phyloP scores from a whole-genome alignment of 2,329 filamentous ascomycete genomes.

The Pseudocercospora pini-densiflorae region DNA sequence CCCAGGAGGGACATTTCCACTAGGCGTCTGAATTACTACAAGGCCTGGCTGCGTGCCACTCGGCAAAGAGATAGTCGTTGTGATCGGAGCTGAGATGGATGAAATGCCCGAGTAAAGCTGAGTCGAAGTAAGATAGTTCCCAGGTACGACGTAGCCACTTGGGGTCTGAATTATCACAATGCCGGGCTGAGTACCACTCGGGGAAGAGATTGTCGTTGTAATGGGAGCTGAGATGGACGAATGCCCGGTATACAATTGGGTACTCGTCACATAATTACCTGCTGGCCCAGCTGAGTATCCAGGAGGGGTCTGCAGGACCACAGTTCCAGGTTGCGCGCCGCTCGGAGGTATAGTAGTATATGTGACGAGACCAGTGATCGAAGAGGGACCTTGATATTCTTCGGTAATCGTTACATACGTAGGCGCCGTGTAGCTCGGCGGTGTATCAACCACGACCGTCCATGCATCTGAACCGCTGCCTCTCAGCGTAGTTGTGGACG shows the following conservation, averaged over 20 bases:
- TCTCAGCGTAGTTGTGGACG: constrained; percentile 11
- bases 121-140: constrained; percentile 10
- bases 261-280: no score
- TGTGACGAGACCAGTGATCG: constrained; percentile 13
- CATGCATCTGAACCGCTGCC: constrained; percentile 10
- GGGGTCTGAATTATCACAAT: constrained; percentile 16
- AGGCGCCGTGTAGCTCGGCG: not conserved
- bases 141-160: not conserved
- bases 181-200: not conserved
- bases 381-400: constrained; percentile 14
- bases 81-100: constrained; percentile 5
- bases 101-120: constrained; percentile 6
- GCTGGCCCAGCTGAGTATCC: no score
- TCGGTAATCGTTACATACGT: constrained; percentile 10
- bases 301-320: not conserved
- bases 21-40: constrained; percentile 14
- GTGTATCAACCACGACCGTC: constrained; percentile 4
- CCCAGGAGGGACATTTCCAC: constrained; percentile 4
- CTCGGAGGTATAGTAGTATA: constrained; percentile 9
- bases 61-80: constrained; percentile 5
- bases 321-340: constrained; percentile 12
- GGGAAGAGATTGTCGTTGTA: not conserved
- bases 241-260: not conserved
- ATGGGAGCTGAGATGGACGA: not conserved
- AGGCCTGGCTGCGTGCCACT: constrained; percentile 11